Conservation (phyloP, 225 moss, liverwort and hornwort species). For the Polytrichum formosum region DNA sequence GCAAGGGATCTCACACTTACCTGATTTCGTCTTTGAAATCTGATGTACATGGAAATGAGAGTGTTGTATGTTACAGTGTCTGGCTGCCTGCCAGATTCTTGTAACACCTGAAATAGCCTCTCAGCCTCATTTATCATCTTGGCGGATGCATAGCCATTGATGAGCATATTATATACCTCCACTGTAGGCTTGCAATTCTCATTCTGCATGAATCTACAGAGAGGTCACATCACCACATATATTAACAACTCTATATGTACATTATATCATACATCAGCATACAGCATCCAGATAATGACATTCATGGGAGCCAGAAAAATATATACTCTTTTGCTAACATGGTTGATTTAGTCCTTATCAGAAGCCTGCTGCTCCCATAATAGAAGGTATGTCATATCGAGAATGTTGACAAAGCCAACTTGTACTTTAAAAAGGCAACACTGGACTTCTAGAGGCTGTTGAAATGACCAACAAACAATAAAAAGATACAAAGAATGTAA, state of each 20-base stretch:
- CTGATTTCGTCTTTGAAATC: conserved; percentile 40
- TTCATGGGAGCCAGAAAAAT: too few relatives aligned
- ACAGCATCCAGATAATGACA: too few relatives aligned
- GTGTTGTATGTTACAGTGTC: conserved; percentile 60
- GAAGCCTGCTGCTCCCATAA: too few relatives aligned
- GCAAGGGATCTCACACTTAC: conserved; percentile 11
- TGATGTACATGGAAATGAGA: conserved; percentile 71
- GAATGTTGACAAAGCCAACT: too few relatives aligned
- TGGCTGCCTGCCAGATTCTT: conserved; percentile 49
- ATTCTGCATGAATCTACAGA: conserved; percentile 58
- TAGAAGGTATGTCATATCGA: too few relatives aligned
- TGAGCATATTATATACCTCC: conserved; percentile 61
- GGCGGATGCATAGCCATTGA: conserved; percentile 52
- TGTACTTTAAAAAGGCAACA: too few relatives aligned
- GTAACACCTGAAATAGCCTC: conserved; percentile 42
- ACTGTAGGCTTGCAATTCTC: conserved; percentile 55
- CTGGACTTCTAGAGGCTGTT: too few relatives aligned
- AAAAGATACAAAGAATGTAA: too few relatives aligned
- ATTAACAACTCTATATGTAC: background rate
- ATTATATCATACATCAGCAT: too few relatives aligned
- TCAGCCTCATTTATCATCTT: conserved; percentile 59
- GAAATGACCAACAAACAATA: too few relatives aligned
- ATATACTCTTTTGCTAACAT: too few relatives aligned
- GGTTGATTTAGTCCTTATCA: too few relatives aligned
- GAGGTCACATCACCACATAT: conserved; percentile 1